Conservation (phyloP, 106 monocot species). For the Apostasia shenzhenica region DNA sequence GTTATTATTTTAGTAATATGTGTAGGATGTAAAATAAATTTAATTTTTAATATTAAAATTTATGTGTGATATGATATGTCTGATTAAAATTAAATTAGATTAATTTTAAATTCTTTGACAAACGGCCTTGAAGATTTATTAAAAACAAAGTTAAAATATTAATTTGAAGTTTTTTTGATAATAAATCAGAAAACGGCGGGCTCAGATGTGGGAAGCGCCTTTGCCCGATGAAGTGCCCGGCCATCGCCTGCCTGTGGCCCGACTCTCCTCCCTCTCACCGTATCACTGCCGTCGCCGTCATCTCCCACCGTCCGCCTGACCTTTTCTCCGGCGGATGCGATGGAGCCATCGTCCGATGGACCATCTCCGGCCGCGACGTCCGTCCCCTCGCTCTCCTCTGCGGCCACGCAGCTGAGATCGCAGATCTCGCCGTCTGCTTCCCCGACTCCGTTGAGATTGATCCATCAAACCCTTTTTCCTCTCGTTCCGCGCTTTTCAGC, state of each 20-base stretch:
- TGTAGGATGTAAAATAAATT: too few relatives aligned
- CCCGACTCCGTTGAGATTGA: slow-evolving; percentile 4
- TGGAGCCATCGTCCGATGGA: slow-evolving; percentile 81
- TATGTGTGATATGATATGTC: too few relatives aligned
- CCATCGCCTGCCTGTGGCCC: slow-evolving; percentile 65
- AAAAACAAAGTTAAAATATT: too few relatives aligned
- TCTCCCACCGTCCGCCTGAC: slow-evolving; percentile 16
- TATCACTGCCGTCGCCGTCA: slow-evolving; percentile 30
- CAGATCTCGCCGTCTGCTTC: slow-evolving; percentile 19
- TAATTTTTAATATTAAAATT: too few relatives aligned
- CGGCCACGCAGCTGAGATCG: slow-evolving; percentile 38
- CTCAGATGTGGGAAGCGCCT: too few relatives aligned
- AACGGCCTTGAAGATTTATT: too few relatives aligned
- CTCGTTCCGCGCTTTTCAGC: slow-evolving; percentile 32
- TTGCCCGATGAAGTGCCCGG: slow-evolving; percentile 62
- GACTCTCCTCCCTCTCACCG: slow-evolving; percentile 46
- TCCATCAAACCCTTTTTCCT: slow-evolving; percentile 8
- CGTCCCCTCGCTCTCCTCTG: slow-evolving; percentile 26
- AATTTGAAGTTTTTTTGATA: too few relatives aligned
- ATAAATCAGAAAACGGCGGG: too few relatives aligned
- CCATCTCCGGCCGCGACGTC: slow-evolving; percentile 9
- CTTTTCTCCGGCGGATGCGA: slow-evolving; percentile 80
- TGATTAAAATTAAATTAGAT: too few relatives aligned
- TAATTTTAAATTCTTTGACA: too few relatives aligned
- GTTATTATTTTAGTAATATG: too few relatives aligned